These are phyloP conservation scores for Myxozyma vanderwaltii DNA, from an alignment of 805 yeast genomes.

Conservation along the genomic window DNA sequence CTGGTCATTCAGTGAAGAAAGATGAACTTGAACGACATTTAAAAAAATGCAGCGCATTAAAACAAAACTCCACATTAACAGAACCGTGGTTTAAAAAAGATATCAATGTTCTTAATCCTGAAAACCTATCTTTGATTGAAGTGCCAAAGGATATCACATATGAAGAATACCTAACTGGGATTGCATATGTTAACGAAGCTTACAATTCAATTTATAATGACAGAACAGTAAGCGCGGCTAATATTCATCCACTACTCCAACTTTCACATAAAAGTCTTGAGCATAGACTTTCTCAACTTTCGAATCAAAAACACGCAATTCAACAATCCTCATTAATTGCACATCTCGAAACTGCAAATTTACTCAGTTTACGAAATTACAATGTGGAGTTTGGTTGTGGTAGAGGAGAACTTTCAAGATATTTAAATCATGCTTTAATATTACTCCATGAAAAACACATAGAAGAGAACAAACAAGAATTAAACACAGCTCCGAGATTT, in stretches of 20 bases:
- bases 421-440: not conserved
- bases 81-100: slow-evolving; percentile 25
- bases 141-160: not conserved
- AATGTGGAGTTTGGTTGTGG: slow-evolving; percentile 90
- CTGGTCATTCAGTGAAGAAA: slow-evolving; percentile 17
- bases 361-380: slow-evolving; percentile 43
- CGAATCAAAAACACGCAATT: slow-evolving; percentile 70
- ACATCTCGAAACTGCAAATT: slow-evolving; percentile 51
- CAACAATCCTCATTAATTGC: slow-evolving; percentile 84
- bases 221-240: not conserved
- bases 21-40: slow-evolving; percentile 28
- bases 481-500: slow-evolving; percentile 40
- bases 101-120: slow-evolving; percentile 3
- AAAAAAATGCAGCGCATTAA: slow-evolving; percentile 23
- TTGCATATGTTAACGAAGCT: slow-evolving; percentile 1
- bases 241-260: slow-evolving; percentile 32
- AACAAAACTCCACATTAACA: slow-evolving; percentile 18
- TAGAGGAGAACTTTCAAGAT: slow-evolving; percentile 74
- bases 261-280: slow-evolving; percentile 44
- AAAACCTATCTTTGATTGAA: not conserved
- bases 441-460: slow-evolving; percentile 18
- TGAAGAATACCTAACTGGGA: slow-evolving; percentile 17
- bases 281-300: slow-evolving; percentile 52
- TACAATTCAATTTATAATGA: slow-evolving; percentile 17
- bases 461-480: not conserved